Evolutionary conservation across 164 flowering plant genomes (phyloP).

Genomic region (Warburgia ugandensis): DNA sequence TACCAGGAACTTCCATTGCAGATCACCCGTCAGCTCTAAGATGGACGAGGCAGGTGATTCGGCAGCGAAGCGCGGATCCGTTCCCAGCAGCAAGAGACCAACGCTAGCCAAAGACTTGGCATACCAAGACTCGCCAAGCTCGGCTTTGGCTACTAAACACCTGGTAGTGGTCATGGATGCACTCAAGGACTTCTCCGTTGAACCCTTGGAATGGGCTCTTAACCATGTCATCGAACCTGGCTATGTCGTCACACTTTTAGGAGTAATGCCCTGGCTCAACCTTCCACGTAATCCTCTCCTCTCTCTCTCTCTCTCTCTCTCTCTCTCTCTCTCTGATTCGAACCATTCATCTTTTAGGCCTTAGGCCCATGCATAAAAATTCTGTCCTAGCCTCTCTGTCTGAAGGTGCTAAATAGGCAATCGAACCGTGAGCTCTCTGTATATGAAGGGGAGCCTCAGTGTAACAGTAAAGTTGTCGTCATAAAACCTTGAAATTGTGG

Average conservation of each 20-base stretch:
- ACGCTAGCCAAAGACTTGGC: conserved; percentile 4
- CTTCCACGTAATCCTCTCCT: conserved; percentile 27
- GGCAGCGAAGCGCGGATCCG: too few species aligned
- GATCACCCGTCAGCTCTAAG: too few species aligned
- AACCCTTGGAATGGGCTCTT: conserved; percentile 33
- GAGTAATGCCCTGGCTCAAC: conserved; percentile 54
- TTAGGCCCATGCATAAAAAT: too few species aligned
- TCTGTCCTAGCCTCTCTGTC: too few species aligned
- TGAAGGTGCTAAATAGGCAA: too few species aligned
- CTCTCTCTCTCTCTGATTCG: not conserved
- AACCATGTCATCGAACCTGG: conserved; percentile 25
- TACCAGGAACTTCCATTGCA: too few species aligned
- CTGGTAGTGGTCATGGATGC: conserved; percentile 46
- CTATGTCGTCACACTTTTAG: conserved; percentile 33
- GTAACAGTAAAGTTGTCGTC: too few species aligned
- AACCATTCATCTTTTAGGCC: not conserved
- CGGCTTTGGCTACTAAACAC: conserved; percentile 7
- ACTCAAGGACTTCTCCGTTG: conserved; percentile 26
- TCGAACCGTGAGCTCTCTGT: too few species aligned
- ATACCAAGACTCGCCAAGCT: conserved; percentile 13
- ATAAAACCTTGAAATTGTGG: too few species aligned
- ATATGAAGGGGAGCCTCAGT: not conserved
- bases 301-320: not conserved
- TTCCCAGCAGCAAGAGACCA: too few species aligned
- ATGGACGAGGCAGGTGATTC: too few species aligned